A percentile compares a stretch with the other conserved stretches of the same genome.
These are phyloP conservation scores for Melanogaster broomeanus DNA, from an alignment of 768 basidiomycete genomes.

Conservation along the genomic window DNA sequence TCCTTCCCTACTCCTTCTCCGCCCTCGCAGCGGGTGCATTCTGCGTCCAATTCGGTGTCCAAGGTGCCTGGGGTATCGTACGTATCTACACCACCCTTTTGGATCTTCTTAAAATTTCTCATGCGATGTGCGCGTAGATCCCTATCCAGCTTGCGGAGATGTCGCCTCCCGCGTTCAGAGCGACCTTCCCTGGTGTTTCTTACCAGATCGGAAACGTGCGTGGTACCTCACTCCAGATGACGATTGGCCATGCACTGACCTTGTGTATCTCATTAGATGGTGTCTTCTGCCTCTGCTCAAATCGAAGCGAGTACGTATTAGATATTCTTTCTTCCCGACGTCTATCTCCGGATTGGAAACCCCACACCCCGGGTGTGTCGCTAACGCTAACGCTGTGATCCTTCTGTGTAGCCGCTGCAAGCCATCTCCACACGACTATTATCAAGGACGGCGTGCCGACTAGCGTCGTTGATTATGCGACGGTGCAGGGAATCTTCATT, in stretches of 20 bases:
- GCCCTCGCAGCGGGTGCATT: constrained; percentile 82
- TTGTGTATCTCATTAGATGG: constrained; percentile 41
- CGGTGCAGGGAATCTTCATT: constrained; percentile 86
- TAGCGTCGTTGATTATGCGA: constrained; percentile 66
- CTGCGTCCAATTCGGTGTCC: constrained; percentile 83
- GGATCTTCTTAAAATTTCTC: too few relatives aligned
- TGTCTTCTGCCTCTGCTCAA: constrained; percentile 73
- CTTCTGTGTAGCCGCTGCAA: constrained; percentile 56
- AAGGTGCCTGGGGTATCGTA: constrained; percentile 89
- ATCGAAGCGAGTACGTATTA: constrained; percentile 31
- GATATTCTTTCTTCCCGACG: not conserved
- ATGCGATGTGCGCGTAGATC: constrained; percentile 37
- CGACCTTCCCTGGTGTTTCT: constrained; percentile 82
- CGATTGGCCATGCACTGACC: not conserved
- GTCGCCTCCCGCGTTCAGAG: constrained; percentile 86
- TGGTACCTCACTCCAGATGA: not conserved
- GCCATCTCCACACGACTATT: constrained; percentile 53
- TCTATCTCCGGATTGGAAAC: not conserved
- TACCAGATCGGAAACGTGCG: constrained; percentile 78
- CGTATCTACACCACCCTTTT: constrained; percentile 24
- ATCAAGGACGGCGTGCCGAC: constrained; percentile 36
- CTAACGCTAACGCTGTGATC: not conserved
- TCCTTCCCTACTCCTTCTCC: constrained; percentile 67
- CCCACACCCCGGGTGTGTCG: too few relatives aligned
- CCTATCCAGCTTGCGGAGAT: constrained; percentile 84